These are phyloP conservation scores for Aspergillus ellipticus DNA, from an alignment of 495 filamentous ascomycete genomes.

Conservation along the genomic window DNA sequence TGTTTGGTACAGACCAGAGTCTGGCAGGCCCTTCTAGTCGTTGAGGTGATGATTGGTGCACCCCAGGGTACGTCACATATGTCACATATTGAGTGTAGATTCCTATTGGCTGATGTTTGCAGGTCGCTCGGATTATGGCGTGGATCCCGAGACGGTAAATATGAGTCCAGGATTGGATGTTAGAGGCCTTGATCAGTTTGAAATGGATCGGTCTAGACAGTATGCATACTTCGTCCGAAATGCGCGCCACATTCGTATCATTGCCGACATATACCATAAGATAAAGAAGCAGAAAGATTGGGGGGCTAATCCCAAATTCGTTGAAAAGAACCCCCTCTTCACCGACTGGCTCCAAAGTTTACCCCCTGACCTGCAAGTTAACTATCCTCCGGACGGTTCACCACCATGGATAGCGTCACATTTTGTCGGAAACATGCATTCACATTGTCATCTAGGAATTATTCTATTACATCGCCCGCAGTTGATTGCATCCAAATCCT, in stretches of 20 bases:
- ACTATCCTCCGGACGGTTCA: constrained; percentile 72
- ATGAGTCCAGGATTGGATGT: constrained; percentile 61
- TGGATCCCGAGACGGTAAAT: constrained; percentile 74
- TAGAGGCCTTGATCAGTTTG: constrained; percentile 68
- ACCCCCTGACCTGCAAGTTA: constrained; percentile 74
- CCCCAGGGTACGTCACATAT: constrained; percentile 69
- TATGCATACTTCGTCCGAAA: constrained; percentile 76
- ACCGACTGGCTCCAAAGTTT: constrained; percentile 72
- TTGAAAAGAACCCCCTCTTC: constrained; percentile 70
- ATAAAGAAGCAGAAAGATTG: constrained; percentile 85
- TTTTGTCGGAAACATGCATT: constrained; percentile 89
- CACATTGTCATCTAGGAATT: constrained; percentile 82
- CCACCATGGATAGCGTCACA: constrained; percentile 85
- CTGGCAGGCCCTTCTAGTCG: constrained; percentile 85
- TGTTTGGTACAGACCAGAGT: constrained; percentile 81
- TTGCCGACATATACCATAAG: constrained; percentile 69
- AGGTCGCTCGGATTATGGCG: constrained; percentile 81
- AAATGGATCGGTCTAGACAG: constrained; percentile 74
- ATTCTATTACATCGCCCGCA: constrained; percentile 91
- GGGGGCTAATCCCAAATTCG: constrained; percentile 81
- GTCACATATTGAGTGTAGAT: constrained; percentile 8
- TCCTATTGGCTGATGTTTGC: constrained; percentile 21
- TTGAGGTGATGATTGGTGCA: constrained; percentile 90
- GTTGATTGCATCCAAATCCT: constrained; percentile 70
- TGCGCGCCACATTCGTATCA: constrained; percentile 72